Evolutionary conservation across 768 basidiomycete species (phyloP).

Genomic region (Pleurotus ostreatus): DNA sequence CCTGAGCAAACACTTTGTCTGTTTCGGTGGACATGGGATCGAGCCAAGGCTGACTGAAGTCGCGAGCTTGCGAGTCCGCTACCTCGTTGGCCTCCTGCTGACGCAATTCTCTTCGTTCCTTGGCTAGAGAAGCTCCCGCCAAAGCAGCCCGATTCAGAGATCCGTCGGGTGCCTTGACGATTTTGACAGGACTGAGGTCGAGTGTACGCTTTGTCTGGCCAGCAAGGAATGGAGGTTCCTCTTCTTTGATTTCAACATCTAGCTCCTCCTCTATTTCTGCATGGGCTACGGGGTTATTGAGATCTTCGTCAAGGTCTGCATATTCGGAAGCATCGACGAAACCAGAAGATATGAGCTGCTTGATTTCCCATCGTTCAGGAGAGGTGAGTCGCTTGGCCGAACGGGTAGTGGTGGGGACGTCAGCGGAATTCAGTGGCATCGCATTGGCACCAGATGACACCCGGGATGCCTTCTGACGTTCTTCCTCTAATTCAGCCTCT

Average conservation of each 20-base stretch:
- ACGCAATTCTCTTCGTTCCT: conserved; percentile 90
- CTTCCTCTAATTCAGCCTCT: conserved; percentile 89
- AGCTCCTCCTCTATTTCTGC: conserved; percentile 94
- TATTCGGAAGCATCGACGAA: conserved; percentile 90
- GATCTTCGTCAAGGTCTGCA: conserved; percentile 87
- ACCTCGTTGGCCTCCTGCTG: conserved; percentile 94
- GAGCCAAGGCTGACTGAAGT: conserved; percentile 95
- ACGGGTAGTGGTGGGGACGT: conserved; percentile 44
- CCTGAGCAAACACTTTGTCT: conserved; percentile 91
- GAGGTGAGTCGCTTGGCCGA: conserved; percentile 90
- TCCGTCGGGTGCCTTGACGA: conserved; percentile 98
- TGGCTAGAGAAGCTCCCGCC: conserved; percentile 88
- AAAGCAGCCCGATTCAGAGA: conserved; percentile 94
- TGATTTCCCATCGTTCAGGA: conserved; percentile 99
- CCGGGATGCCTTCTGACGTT: conserved; percentile 55
- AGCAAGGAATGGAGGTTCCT: conserved; percentile 92
- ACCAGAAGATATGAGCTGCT: conserved; percentile 96
- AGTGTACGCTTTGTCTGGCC: conserved; percentile 96
- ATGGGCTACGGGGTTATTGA: conserved; percentile 67
- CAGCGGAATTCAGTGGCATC: conserved; percentile 63
- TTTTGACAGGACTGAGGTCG: conserved; percentile 95
- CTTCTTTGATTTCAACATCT: conserved; percentile 95
- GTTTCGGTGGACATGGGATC: conserved; percentile 93
- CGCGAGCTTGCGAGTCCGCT: conserved; percentile 90
- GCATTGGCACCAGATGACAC: conserved; percentile 84